These are phyloP conservation scores for Plectosphaerella sp. DNA, from an alignment of 2,329 filamentous ascomycete species.

Conservation along the genomic window DNA sequence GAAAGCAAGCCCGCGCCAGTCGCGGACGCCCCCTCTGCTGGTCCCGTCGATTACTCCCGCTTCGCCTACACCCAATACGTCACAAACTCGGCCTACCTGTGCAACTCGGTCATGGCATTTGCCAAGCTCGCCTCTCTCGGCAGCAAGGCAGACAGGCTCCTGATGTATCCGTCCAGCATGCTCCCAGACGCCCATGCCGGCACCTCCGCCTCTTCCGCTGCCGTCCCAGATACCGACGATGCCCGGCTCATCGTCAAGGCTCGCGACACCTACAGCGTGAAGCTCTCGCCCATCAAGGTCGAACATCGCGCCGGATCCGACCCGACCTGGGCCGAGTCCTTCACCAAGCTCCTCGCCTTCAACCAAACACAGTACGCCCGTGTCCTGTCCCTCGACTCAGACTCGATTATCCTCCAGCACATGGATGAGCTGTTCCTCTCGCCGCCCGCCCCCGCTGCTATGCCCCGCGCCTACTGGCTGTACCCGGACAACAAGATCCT, in stretches of 20 bases:
- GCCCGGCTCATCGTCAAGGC: slow-evolving; percentile 33
- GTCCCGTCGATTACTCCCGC: slow-evolving; percentile 32
- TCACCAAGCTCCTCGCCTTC: slow-evolving; percentile 65
- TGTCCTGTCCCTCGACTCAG: slow-evolving; percentile 50
- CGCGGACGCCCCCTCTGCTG: not conserved
- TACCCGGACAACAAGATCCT: slow-evolving; percentile 48
- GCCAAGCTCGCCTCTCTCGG: slow-evolving; percentile 35
- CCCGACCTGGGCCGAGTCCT: slow-evolving; percentile 57
- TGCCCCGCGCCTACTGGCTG: slow-evolving; percentile 68
- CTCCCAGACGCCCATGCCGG: slow-evolving; percentile 21
- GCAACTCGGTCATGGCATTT: slow-evolving; percentile 47
- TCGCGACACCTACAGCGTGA: slow-evolving; percentile 38
- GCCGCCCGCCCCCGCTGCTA: slow-evolving; percentile 53
- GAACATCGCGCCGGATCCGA: slow-evolving; percentile 29
- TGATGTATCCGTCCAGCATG: slow-evolving; percentile 40
- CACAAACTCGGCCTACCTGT: slow-evolving; percentile 40
- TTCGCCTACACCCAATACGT: slow-evolving; percentile 47
- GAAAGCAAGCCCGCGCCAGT: not conserved
- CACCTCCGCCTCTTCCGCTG: slow-evolving; percentile 10
- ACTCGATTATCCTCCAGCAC: slow-evolving; percentile 53
- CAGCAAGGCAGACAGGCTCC: slow-evolving; percentile 37
- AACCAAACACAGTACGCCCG: slow-evolving; percentile 54
- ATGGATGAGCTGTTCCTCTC: slow-evolving; percentile 68
- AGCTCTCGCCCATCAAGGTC: slow-evolving; percentile 34
- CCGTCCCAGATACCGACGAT: slow-evolving; percentile 19